Evolutionary conservation across 2,329 filamentous ascomycete species (phyloP).

Genomic region (Ceratocystiopsis minuta): DNA sequence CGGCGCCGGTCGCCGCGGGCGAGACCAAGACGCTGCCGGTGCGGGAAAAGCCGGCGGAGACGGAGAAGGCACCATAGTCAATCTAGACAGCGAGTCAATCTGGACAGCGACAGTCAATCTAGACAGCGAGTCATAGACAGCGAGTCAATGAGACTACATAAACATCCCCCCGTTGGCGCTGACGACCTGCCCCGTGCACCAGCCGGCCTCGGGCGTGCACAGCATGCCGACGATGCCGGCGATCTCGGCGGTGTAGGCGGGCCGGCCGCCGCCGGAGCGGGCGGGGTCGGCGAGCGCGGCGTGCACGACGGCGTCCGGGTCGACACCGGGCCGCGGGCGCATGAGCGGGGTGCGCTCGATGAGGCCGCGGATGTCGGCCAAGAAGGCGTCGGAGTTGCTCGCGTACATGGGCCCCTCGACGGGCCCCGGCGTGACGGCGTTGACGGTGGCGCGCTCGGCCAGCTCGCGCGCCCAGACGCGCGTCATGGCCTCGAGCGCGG

Average conservation of each 20-base stretch:
- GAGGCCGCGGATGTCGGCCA: slow-evolving; percentile 23
- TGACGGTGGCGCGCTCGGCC: slow-evolving; percentile 33
- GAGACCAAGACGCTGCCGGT: slow-evolving; percentile 14
- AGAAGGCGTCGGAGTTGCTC: slow-evolving; percentile 23
- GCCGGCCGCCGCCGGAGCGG: slow-evolving; percentile 32
- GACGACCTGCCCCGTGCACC: slow-evolving; percentile 65
- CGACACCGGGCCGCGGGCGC: slow-evolving; percentile 39
- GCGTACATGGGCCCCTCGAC: slow-evolving; percentile 36
- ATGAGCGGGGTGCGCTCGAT: slow-evolving; percentile 41
- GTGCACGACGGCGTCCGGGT: slow-evolving; percentile 39
- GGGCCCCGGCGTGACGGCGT: slow-evolving; percentile 39
- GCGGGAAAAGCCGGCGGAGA: slow-evolving; percentile 15
- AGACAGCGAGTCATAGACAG: too few species aligned
- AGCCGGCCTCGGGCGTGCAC: slow-evolving; percentile 50
- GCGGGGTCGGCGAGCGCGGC: slow-evolving; percentile 23
- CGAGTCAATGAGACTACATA: slow-evolving; percentile 12
- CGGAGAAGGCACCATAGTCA: slow-evolving; percentile 4
- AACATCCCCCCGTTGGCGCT: slow-evolving; percentile 64
- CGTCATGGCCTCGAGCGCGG: slow-evolving; percentile 40
- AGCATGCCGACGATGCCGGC: slow-evolving; percentile 64
- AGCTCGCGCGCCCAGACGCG: slow-evolving; percentile 41
- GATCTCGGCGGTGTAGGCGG: slow-evolving; percentile 51
- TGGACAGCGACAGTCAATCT: too few species aligned
- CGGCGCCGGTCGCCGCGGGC: slow-evolving; percentile 10
- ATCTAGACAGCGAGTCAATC: too few species aligned